phyloP scores from a whole-genome alignment of 192 early-diverging fungal genomes.

The Coemansia sp. region DNA sequence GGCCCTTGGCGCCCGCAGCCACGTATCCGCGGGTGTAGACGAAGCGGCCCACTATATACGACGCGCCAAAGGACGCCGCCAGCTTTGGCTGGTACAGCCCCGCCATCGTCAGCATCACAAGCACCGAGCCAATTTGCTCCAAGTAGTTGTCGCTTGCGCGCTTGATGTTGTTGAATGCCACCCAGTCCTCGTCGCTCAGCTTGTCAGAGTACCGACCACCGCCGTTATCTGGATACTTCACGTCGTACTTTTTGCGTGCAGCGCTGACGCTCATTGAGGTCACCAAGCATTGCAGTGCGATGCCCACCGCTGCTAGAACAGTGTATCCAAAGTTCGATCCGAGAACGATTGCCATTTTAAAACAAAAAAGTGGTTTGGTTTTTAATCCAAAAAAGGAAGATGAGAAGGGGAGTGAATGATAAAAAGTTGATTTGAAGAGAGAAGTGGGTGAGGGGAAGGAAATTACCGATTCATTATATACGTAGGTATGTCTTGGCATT shows the following conservation, averaged over 20 bases:
- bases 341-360: slow-evolving; percentile 45
- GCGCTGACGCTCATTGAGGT: slow-evolving; percentile 7
- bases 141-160: slow-evolving; percentile 56
- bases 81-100: slow-evolving; percentile 51
- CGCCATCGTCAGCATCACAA: slow-evolving; percentile 30
- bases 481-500: no score
- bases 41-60: slow-evolving; percentile 41
- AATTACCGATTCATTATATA: no score
- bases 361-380: no score
- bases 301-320: slow-evolving; percentile 44
- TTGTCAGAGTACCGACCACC: slow-evolving; percentile 51
- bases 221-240: slow-evolving; percentile 55
- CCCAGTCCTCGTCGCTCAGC: slow-evolving; percentile 56
- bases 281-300: slow-evolving; percentile 38
- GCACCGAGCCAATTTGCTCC: slow-evolving; percentile 40
- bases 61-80: slow-evolving; percentile 28
- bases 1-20: slow-evolving; percentile 27
- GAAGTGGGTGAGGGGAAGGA: no score
- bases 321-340: slow-evolving; percentile 56
- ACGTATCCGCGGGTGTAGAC: slow-evolving; percentile 41
- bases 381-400: no score
- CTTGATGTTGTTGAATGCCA: slow-evolving; percentile 56
- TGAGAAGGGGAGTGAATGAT: no score
- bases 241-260: slow-evolving; percentile 53
- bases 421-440: no score